Evolutionary conservation across 768 basidiomycete species (phyloP).

Genomic region (Trametes maxima): DNA sequence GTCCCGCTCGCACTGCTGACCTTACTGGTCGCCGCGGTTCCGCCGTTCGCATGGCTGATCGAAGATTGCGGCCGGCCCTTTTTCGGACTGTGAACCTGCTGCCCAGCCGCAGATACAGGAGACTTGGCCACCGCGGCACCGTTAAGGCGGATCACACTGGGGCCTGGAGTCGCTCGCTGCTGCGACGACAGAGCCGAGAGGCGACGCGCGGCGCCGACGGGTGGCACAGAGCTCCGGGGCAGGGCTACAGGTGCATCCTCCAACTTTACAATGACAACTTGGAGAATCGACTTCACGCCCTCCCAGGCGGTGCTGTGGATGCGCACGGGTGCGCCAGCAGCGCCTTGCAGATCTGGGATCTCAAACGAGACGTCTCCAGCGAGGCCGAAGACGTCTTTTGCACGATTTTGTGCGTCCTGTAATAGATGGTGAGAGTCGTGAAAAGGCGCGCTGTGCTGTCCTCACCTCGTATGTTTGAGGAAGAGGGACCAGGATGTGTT

Average conservation of each 20-base stretch:
- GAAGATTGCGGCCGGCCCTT: too few relatives aligned
- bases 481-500: constrained; percentile 18
- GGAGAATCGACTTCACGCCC: constrained; percentile 17
- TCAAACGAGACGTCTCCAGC: constrained; percentile 12
- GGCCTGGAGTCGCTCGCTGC: too few relatives aligned
- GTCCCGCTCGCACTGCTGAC: too few relatives aligned
- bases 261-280: constrained; percentile 5
- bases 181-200: background rate
- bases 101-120: too few relatives aligned
- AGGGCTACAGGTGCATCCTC: background rate
- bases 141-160: too few relatives aligned
- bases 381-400: constrained; percentile 8
- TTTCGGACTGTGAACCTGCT: too few relatives aligned
- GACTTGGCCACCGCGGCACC: too few relatives aligned
- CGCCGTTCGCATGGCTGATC: too few relatives aligned
- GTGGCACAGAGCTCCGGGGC: background rate
- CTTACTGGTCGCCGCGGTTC: too few relatives aligned
- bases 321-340: constrained; percentile 6
- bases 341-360: constrained; percentile 16
- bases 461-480: constrained; percentile 20
- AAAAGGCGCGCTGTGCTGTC: too few relatives aligned
- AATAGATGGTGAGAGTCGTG: background rate
- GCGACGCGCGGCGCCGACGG: background rate
- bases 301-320: constrained; percentile 23
- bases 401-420: constrained; percentile 15